A percentile compares a stretch with the other conserved stretches of the same genome.
Conservation (phyloP, 2,329 filamentous ascomycete genomes). For the Westerdykella ornata region DNA sequence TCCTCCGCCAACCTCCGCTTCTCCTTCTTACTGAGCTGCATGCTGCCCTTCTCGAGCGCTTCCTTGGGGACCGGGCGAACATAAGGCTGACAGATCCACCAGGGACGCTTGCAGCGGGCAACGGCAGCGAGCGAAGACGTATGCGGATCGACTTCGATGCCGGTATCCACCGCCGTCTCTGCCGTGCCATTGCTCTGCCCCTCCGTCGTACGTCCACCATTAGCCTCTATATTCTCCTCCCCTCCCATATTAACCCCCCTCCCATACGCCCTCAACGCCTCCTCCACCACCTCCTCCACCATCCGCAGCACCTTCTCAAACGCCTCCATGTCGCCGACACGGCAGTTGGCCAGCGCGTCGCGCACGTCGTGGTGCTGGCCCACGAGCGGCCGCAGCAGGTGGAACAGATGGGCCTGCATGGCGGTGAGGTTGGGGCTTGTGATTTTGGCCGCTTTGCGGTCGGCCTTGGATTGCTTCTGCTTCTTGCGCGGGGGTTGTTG, state of each 20-base stretch:
- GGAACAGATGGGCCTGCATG: slow-evolving; percentile 90
- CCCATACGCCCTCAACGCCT: slow-evolving; percentile 63
- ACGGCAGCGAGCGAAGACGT: slow-evolving; percentile 61
- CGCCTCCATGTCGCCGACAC: slow-evolving; percentile 63
- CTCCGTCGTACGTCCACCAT: neutral
- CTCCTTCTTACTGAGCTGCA: slow-evolving; percentile 66
- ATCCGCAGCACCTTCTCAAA: slow-evolving; percentile 71
- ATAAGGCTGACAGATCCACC: slow-evolving; percentile 86
- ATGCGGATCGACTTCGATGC: slow-evolving; percentile 32
- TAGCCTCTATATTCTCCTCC: neutral
- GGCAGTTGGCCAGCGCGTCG: slow-evolving; percentile 67
- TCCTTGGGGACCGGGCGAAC: slow-evolving; percentile 81
- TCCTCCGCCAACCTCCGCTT: slow-evolving; percentile 39
- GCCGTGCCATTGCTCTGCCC: slow-evolving; percentile 8
- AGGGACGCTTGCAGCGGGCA: slow-evolving; percentile 69
- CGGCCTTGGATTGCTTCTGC: slow-evolving; percentile 36
- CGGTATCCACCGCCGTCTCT: slow-evolving; percentile 11
- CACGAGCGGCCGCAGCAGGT: slow-evolving; percentile 78
- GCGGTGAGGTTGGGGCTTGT: slow-evolving; percentile 63
- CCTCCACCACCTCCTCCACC: slow-evolving; percentile 67
- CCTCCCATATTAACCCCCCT: slow-evolving; percentile 17
- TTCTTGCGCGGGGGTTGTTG: slow-evolving; percentile 32
- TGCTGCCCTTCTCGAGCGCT: slow-evolving; percentile 72
- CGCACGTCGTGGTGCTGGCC: slow-evolving; percentile 73
- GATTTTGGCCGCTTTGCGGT: slow-evolving; percentile 42